Percentiles rank a stretch among this genome's conserved stretches.
These are phyloP conservation scores for Clonostachys solani DNA, from an alignment of 2,329 filamentous ascomycete genomes.

Conservation along the genomic window DNA sequence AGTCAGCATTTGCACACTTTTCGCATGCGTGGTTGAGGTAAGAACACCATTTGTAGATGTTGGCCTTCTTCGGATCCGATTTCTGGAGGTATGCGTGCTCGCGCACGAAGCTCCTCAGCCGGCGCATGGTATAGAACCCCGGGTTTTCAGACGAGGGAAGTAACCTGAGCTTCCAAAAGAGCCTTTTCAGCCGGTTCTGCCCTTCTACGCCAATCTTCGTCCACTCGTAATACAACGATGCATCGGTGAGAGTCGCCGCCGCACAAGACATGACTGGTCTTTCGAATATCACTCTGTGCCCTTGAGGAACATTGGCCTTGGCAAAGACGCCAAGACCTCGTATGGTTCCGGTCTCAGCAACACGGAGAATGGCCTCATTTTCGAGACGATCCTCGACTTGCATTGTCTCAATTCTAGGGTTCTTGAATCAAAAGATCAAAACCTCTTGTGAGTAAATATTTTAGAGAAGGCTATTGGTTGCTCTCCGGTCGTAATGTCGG, in stretches of 20 bases:
- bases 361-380: slow-evolving; percentile 7
- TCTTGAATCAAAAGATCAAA: too few species aligned
- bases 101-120: slow-evolving; percentile 11
- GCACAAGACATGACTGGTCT: too few species aligned
- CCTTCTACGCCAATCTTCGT: slow-evolving; percentile 2
- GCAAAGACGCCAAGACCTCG: slow-evolving; percentile 13
- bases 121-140: background rate
- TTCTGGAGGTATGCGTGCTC: slow-evolving; percentile 13
- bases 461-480: too few species aligned
- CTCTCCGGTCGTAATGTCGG: too few species aligned
- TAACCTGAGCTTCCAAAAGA: slow-evolving; percentile 7
- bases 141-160: slow-evolving; percentile 1
- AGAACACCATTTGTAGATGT: slow-evolving; percentile 11
- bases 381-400: too few species aligned
- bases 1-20: slow-evolving; percentile 16
- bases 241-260: too few species aligned
- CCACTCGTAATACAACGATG: background rate
- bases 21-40: slow-evolving; percentile 26
- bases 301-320: slow-evolving; percentile 6
- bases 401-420: too few species aligned
- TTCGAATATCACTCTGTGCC: too few species aligned
- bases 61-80: slow-evolving; percentile 5
- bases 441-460: too few species aligned
- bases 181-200: background rate
- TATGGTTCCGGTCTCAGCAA: slow-evolving; percentile 2